A percentile compares a stretch with the other conserved stretches of the same genome.
phyloP scores from a whole-genome alignment of 192 early-diverging fungal genomes.

The Coemansia sp. region DNA sequence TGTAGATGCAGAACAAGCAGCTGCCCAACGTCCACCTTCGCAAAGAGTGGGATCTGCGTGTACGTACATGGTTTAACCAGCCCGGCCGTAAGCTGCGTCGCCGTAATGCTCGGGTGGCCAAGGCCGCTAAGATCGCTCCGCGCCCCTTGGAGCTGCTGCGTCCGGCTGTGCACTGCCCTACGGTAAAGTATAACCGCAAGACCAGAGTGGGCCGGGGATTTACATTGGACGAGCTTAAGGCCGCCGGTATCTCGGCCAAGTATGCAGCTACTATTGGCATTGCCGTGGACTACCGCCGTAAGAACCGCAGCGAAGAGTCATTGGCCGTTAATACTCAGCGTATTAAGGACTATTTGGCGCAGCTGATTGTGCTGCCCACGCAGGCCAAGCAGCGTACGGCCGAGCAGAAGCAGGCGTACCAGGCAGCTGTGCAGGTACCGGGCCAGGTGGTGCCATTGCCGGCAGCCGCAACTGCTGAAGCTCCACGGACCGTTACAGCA shows the following conservation, averaged over 20 bases:
- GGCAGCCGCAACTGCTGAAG: slow-evolving; percentile 31
- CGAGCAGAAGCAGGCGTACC: slow-evolving; percentile 45
- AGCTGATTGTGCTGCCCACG: slow-evolving; percentile 95
- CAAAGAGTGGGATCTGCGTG: slow-evolving; percentile 96
- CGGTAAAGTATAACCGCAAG: slow-evolving; percentile 98
- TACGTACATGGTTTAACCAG: slow-evolving; percentile 95
- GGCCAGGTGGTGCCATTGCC: slow-evolving; percentile 41
- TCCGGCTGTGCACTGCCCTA: slow-evolving; percentile 94
- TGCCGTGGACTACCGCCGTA: slow-evolving; percentile 93
- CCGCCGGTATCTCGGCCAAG: slow-evolving; percentile 89
- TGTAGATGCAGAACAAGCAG: slow-evolving; percentile 88
- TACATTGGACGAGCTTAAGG: slow-evolving; percentile 98
- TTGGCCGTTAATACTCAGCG: slow-evolving; percentile 90
- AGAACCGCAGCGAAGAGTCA: slow-evolving; percentile 94
- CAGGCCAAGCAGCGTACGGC: slow-evolving; percentile 81
- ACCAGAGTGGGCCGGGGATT: slow-evolving; percentile 95
- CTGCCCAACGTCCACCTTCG: slow-evolving; percentile 95
- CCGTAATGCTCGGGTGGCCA: slow-evolving; percentile 81
- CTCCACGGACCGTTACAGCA: slow-evolving; percentile 52
- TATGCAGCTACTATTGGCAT: slow-evolving; percentile 93
- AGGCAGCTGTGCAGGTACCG: slow-evolving; percentile 43
- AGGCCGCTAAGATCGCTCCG: slow-evolving; percentile 94
- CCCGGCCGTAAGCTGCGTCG: slow-evolving; percentile 87
- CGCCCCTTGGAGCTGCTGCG: slow-evolving; percentile 95
- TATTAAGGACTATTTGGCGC: slow-evolving; percentile 89